A percentile compares a stretch with the other conserved stretches of the same genome.
Evolutionary conservation across 2,329 filamentous ascomycete genomes (phyloP).

Genomic region (Stachybotrys elegans): DNA sequence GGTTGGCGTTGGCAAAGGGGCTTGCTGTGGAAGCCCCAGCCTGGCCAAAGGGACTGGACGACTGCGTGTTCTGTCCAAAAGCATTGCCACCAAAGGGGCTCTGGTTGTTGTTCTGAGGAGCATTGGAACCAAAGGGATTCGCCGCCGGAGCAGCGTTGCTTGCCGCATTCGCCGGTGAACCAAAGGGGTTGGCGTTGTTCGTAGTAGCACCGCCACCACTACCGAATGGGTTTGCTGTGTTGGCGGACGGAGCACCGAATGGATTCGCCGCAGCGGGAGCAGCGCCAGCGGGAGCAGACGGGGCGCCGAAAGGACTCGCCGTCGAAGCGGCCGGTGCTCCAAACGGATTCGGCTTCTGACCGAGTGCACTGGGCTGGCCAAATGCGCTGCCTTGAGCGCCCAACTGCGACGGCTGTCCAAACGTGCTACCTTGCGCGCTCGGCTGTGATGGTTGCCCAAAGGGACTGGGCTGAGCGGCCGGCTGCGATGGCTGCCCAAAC

Average conservation of each 20-base stretch:
- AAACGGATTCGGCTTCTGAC: conserved; percentile 33
- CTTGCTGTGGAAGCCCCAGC: neutral
- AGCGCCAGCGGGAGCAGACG: neutral
- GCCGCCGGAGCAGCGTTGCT: too few relatives aligned
- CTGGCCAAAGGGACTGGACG: conserved; percentile 6
- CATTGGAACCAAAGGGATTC: conserved; percentile 5
- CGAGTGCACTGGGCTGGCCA: conserved; percentile 30
- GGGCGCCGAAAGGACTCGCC: neutral
- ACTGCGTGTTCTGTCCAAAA: conserved; percentile 4
- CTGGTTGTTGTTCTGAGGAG: conserved; percentile 6
- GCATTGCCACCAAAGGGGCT: conserved; percentile 17
- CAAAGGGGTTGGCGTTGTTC: conserved; percentile 10
- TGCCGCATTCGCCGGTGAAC: neutral
- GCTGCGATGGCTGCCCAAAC: conserved; percentile 30
- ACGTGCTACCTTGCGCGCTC: conserved; percentile 33
- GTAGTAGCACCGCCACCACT: too few relatives aligned
- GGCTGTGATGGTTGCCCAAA: conserved; percentile 27
- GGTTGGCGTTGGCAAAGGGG: conserved; percentile 2
- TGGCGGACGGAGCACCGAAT: conserved; percentile 17
- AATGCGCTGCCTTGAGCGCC: conserved; percentile 18
- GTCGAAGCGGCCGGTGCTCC: conserved; percentile 12
- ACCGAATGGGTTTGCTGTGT: conserved; percentile 23
- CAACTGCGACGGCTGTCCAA: conserved; percentile 24
- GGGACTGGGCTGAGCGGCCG: conserved; percentile 10
- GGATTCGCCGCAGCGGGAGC: conserved; percentile 13